Conservation (phyloP, 1,139 yeast species). For the Candida sp. region DNA sequence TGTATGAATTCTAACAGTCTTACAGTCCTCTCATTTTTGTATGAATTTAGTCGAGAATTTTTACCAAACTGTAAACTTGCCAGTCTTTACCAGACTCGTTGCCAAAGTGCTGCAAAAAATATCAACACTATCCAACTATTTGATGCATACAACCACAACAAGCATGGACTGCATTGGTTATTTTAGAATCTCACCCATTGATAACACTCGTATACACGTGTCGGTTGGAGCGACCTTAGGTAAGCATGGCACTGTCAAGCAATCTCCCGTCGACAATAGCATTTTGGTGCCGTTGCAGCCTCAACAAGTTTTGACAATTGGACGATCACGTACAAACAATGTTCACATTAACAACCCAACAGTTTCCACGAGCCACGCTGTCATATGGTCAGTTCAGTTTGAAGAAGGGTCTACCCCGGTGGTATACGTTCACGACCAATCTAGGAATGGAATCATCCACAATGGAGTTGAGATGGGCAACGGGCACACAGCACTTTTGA, state of each 20-base stretch:
- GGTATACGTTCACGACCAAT: constrained; percentile 56
- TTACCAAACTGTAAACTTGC: no score
- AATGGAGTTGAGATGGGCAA: constrained; percentile 40
- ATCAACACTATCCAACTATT: no score
- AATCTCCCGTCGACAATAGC: background rate
- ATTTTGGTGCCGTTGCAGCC: constrained; percentile 12
- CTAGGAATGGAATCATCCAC: constrained; percentile 57
- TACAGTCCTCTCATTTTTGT: no score
- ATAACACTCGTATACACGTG: background rate
- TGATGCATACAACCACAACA: background rate
- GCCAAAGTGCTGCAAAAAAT: background rate
- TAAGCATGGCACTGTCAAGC: background rate
- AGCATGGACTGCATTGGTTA: constrained; percentile 2
- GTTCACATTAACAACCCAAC: constrained; percentile 16
- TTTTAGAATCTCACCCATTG: constrained; percentile 2
- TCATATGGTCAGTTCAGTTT: constrained; percentile 53
- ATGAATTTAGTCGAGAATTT: no score
- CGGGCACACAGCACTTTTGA: constrained; percentile 38
- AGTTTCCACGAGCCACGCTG: constrained; percentile 48
- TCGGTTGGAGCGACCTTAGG: background rate
- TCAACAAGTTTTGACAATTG: constrained; percentile 17
- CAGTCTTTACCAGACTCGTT: background rate
- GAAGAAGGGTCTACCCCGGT: constrained; percentile 51
- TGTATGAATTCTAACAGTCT: no score
- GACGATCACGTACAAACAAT: constrained; percentile 16